Base-by-base conservation (phyloP, 768 basidiomycete genomes). In the Coprinellus aureogranulatus region DNA sequence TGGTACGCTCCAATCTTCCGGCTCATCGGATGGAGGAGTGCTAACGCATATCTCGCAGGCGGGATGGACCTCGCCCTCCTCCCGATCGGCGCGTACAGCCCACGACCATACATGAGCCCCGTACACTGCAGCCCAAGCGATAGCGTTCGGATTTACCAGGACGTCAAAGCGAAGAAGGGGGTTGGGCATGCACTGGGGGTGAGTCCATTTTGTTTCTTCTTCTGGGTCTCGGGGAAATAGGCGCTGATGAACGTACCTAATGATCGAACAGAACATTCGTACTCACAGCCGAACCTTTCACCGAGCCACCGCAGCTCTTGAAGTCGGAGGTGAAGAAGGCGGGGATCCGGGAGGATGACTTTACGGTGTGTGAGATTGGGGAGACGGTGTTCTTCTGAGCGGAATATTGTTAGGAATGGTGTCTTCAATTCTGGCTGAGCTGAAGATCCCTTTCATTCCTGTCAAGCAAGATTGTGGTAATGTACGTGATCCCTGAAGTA, bases 11-110 rank as follows among this genome's bases (percentile, higher is more conserved):
- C n/a, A n/a, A n/a, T n/a, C n/a, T n/a, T n/a, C n/a, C n/a, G n/a
- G n/a, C n/a, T n/a, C n/a, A n/a, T n/a, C n/a, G n/a, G n/a, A n/a
- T n/a, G n/a, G n/a, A n/a, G n/a, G n/a, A n/a, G n/a, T n/a, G n/a
- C n/a, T n/a, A n/a, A n/a, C n/a, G n/a, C n/a, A n/a, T n/a, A n/a
- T n/a, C n/a, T n/a, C n/a, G n/a, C n/a, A n/a, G n/a, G n/a, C n/a
- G n/a, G n/a, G n/a, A 85, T 90, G 61, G 87, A 90, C 65, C 70
- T 89, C 28, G 85, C 85, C 2, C 66, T 89, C 67, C 84, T 90
- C 55, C 88, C 89, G 0, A 88, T 88, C 20, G 81, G 85, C 3
- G 86, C 84, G 10, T 88, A 87, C 68, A 58, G 67, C 5, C 85
- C 87, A 1, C 72, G 83, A 25, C 63, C 69, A 27, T 74, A 76